These are phyloP conservation scores for Debaryomyces coudertii DNA, from an alignment of 1,139 yeast genomes.

Conservation along the genomic window DNA sequence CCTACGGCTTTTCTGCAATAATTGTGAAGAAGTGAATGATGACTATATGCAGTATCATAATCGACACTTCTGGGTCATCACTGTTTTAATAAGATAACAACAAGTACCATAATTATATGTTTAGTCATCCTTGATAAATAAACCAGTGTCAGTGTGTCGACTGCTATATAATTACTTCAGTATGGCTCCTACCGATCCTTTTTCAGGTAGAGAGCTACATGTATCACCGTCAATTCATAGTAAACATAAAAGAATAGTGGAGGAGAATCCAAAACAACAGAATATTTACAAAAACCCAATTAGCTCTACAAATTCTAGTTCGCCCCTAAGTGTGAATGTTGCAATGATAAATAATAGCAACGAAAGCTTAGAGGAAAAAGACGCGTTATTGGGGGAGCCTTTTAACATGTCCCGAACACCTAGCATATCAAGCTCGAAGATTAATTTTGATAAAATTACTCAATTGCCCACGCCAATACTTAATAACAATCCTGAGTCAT, in stretches of 20 bases:
- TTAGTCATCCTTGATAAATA: neutral
- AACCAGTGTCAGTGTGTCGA: neutral
- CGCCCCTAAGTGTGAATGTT: conserved; percentile 2
- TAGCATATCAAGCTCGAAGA: conserved; percentile 25
- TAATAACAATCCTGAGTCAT: conserved; percentile 39
- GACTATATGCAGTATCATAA: neutral
- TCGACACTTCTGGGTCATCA: neutral
- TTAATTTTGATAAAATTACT: conserved; percentile 56
- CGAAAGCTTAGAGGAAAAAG: neutral
- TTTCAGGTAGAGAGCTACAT: neutral
- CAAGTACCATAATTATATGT: neutral
- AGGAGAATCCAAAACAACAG: neutral
- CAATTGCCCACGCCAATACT: conserved; percentile 61
- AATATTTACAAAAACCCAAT: conserved; percentile 4
- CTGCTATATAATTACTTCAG: neutral
- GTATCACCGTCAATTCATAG: neutral
- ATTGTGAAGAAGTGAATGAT: neutral
- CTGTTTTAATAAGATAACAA: neutral
- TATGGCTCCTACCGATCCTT: conserved; percentile 1
- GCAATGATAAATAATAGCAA: neutral
- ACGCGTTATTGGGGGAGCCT: neutral
- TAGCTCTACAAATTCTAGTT: neutral
- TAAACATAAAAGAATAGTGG: neutral
- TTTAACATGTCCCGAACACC: conserved; percentile 1
- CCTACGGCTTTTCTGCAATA: neutral